These are phyloP conservation scores for Oldenlandia corymbosa DNA, from an alignment of 257 asterid genomes.

Conservation along the genomic window DNA sequence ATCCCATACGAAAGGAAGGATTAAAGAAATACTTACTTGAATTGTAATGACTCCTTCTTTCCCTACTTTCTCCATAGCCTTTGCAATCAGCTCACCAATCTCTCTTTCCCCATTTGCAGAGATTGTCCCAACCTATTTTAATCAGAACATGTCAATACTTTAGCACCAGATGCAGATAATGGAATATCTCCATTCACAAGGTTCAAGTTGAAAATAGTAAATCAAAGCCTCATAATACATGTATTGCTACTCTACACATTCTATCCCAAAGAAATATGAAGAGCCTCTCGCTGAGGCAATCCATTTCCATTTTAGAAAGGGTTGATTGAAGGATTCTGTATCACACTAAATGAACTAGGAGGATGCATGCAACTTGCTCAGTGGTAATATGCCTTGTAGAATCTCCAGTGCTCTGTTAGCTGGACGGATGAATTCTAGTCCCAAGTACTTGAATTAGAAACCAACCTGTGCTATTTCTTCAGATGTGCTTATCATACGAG, in stretches of 20 bases:
- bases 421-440: not conserved
- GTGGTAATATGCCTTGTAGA: not conserved
- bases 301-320: too few relatives aligned
- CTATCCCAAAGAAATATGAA: not conserved
- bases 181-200: too few relatives aligned
- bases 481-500: slow-evolving; percentile 94
- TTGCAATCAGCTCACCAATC: slow-evolving; percentile 90
- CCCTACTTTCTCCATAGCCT: slow-evolving; percentile 98
- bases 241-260: not conserved
- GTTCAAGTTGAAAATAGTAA: too few relatives aligned
- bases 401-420: not conserved
- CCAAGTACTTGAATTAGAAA: slow-evolving; percentile 1
- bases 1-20: not conserved
- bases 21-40: slow-evolving; percentile 53
- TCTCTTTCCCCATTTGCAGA: slow-evolving; percentile 92
- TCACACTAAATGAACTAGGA: not conserved
- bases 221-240: not conserved
- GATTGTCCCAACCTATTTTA: slow-evolving; percentile 78
- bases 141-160: not conserved
- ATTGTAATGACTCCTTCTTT: slow-evolving; percentile 96
- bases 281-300: not conserved
- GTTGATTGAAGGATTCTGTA: not conserved
- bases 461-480: slow-evolving; percentile 98
- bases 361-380: too few relatives aligned
- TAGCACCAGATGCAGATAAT: not conserved